Conservation (phyloP, 169 alveolate species). For the Eimeria praecox region DNA sequence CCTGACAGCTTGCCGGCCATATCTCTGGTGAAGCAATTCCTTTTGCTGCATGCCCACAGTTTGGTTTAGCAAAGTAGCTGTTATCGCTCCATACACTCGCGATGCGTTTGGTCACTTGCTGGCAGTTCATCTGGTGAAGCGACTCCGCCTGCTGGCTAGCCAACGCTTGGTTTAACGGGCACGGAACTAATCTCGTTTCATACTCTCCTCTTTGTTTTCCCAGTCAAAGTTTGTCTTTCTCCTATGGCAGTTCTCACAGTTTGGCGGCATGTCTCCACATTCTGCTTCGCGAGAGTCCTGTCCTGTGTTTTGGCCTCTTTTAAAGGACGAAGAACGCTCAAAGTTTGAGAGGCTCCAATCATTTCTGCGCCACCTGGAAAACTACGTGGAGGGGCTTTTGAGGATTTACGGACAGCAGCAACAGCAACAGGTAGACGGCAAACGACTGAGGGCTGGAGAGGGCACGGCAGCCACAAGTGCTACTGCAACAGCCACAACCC, state of each 20-base stretch:
- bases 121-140: neutral
- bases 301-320: conserved; percentile 4
- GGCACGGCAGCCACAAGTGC: conserved; percentile 7
- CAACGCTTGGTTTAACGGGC: neutral
- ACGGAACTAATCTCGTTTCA: neutral
- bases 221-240: neutral
- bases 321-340: conserved; percentile 66
- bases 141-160: neutral
- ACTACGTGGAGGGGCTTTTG: conserved; percentile 67
- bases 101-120: neutral
- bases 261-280: neutral
- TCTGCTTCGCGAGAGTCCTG: neutral
- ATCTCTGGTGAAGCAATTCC: neutral
- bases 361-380: conserved; percentile 44
- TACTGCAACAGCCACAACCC: conserved; percentile 9
- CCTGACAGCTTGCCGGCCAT: neutral
- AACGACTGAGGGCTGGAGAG: conserved; percentile 44
- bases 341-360: conserved; percentile 75
- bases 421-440: conserved; percentile 48
- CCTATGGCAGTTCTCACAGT: neutral
- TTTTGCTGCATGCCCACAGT: neutral
- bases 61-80: too few species aligned
- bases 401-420: conserved; percentile 69
- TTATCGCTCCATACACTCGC: too few species aligned
- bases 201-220: neutral